Conservation (phyloP, 495 filamentous ascomycete genomes). For the Penicillium verhagenii region DNA sequence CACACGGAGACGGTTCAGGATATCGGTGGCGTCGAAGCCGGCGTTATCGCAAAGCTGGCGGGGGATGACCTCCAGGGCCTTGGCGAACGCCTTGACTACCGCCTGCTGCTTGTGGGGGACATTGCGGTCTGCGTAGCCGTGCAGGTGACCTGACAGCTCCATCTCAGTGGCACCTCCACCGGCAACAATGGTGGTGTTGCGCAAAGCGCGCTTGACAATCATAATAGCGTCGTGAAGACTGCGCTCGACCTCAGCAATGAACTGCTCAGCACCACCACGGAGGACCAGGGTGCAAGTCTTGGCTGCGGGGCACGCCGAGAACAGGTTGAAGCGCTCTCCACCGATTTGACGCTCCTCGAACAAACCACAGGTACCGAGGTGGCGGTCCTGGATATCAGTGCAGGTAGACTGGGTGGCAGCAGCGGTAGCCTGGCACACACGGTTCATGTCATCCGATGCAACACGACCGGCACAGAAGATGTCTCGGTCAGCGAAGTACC, state of each 20-base stretch:
- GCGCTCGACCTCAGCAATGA: constrained; percentile 97
- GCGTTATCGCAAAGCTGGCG: constrained; percentile 97
- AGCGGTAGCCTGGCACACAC: constrained; percentile 91
- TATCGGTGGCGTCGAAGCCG: constrained; percentile 96
- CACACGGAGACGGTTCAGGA: constrained; percentile 89
- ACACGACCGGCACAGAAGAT: constrained; percentile 98
- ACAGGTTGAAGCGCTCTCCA: constrained; percentile 96
- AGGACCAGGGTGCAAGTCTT: constrained; percentile 97
- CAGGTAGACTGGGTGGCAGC: constrained; percentile 93
- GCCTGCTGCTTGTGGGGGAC: constrained; percentile 93
- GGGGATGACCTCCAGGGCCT: constrained; percentile 94
- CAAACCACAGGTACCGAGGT: constrained; percentile 83
- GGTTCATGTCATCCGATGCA: constrained; percentile 89
- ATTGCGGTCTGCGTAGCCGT: constrained; percentile 86
- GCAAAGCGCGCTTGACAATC: constrained; percentile 96
- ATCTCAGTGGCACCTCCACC: constrained; percentile 95
- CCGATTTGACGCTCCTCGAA: constrained; percentile 98
- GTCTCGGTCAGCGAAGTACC: constrained; percentile 94
- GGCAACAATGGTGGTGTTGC: constrained; percentile 90
- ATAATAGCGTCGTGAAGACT: constrained; percentile 98
- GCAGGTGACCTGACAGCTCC: constrained; percentile 91
- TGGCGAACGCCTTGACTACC: constrained; percentile 96
- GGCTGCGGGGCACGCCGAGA: constrained; percentile 89
- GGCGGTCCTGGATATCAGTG: constrained; percentile 86
- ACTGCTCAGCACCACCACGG: constrained; percentile 95